Percentiles rank a stretch among this genome's conserved stretches.
These are phyloP conservation scores for Boletellus sp. DNA, from an alignment of 1,284 basidiomycete genomes.

Conservation along the genomic window DNA sequence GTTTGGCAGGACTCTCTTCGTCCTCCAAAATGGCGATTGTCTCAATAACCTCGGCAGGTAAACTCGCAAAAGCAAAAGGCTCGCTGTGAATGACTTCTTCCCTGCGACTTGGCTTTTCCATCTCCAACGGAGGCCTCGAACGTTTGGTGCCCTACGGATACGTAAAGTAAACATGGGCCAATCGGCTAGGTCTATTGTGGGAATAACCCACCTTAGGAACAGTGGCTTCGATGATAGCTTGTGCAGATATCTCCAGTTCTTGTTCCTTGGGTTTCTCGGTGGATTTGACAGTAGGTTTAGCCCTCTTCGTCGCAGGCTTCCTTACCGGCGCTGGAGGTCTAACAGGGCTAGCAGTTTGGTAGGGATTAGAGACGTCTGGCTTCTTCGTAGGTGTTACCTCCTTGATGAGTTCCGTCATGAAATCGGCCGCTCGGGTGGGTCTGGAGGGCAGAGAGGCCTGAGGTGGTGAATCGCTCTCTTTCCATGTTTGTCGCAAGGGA, in stretches of 20 bases:
- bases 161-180: background rate
- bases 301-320: constrained; percentile 38
- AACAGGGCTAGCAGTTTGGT: constrained; percentile 61
- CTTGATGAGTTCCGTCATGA: constrained; percentile 64
- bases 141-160: constrained; percentile 61
- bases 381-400: constrained; percentile 60
- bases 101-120: constrained; percentile 20
- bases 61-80: constrained; percentile 11
- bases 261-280: constrained; percentile 33
- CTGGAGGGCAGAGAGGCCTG: constrained; percentile 35
- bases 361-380: constrained; percentile 66
- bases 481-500: constrained; percentile 66
- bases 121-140: constrained; percentile 54
- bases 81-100: constrained; percentile 11
- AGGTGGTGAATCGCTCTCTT: constrained; percentile 40
- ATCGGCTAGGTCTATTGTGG: constrained; percentile 1
- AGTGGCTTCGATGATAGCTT: constrained; percentile 68
- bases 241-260: constrained; percentile 44
- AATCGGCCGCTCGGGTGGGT: constrained; percentile 58
- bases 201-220: constrained; percentile 54
- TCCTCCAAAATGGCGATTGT: constrained; percentile 31
- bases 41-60: constrained; percentile 14
- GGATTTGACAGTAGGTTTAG: constrained; percentile 25
- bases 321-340: constrained; percentile 39
- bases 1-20: constrained; percentile 39